Conservation (phyloP, 805 yeast species). For the Kluyveromyces aestuarii region DNA sequence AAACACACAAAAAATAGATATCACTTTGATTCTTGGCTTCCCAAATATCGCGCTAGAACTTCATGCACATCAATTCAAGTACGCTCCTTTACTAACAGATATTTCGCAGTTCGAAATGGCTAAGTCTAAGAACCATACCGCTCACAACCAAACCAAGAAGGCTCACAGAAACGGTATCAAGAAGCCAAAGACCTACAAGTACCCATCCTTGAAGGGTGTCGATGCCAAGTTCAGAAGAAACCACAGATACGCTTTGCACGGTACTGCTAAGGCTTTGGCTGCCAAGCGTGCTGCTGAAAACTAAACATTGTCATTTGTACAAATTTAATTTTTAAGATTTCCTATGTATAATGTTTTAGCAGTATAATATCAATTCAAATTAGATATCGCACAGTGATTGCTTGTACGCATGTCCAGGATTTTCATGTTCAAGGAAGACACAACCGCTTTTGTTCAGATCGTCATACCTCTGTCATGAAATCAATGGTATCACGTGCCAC, state of each 20-base stretch:
- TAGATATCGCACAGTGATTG: not conserved
- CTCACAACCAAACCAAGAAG: slow-evolving; percentile 99
- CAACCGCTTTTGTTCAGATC: too few species aligned
- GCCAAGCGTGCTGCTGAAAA: slow-evolving; percentile 50
- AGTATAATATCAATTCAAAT: not conserved
- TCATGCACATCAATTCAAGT: too few species aligned
- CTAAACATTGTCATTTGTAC: slow-evolving; percentile 7
- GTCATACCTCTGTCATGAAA: too few species aligned
- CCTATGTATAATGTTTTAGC: not conserved
- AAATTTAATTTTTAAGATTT: not conserved
- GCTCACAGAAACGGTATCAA: slow-evolving; percentile 99
- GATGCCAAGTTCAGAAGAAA: slow-evolving; percentile 99
- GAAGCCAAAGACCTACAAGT: slow-evolving; percentile 97
- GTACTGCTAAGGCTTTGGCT: slow-evolving; percentile 91
- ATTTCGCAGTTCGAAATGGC: slow-evolving; percentile 51
- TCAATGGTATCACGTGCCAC: too few species aligned
- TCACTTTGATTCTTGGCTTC: too few species aligned
- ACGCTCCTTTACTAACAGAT: not conserved
- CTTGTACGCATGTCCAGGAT: not conserved
- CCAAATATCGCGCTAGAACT: too few species aligned
- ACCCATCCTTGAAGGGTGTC: slow-evolving; percentile 97
- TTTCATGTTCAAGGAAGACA: too few species aligned
- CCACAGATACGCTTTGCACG: slow-evolving; percentile 98
- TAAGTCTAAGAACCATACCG: slow-evolving; percentile 99
- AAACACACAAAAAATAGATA: not conserved